Percentiles rank a stretch among this genome's conserved stretches.
Evolutionary conservation across 306 rosid species (phyloP).

Genomic region (Quercus gilva): DNA sequence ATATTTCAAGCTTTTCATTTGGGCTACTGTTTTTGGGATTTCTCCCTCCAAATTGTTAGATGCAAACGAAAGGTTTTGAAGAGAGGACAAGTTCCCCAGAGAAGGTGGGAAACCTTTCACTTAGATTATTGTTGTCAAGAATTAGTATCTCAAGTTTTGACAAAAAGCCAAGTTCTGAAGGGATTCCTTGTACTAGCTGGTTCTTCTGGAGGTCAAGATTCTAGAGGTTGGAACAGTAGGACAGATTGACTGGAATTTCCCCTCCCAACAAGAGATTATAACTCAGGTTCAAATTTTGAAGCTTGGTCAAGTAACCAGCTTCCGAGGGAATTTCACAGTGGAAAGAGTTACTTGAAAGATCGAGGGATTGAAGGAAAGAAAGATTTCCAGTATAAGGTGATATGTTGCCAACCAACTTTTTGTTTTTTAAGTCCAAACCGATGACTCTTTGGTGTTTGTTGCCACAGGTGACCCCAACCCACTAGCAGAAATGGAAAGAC

Average conservation of each 20-base stretch:
- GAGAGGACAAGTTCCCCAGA: background rate
- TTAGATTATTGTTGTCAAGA: background rate
- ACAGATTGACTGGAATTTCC: constrained; percentile 1
- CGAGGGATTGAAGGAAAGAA: background rate
- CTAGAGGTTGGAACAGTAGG: background rate
- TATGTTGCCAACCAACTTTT: background rate
- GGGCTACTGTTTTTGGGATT: background rate
- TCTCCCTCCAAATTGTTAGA: background rate
- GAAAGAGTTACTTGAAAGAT: background rate
- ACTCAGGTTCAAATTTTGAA: background rate
- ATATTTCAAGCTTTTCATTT: background rate
- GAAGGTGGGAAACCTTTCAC: background rate
- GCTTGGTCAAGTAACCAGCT: background rate
- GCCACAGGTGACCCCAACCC: constrained; percentile 17
- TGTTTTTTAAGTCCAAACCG: background rate
- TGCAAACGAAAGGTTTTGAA: background rate
- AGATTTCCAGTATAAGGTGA: constrained; percentile 8
- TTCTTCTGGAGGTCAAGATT: background rate
- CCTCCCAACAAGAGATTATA: background rate
- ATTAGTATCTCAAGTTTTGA: background rate
- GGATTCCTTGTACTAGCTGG: background rate
- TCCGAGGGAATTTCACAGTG: background rate
- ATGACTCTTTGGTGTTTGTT: constrained; percentile 10
- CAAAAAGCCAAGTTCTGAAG: background rate
- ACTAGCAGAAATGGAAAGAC: constrained; percentile 13